Conservation (phyloP, 1,139 yeast genomes). For the Lodderomyces beijingensis region DNA sequence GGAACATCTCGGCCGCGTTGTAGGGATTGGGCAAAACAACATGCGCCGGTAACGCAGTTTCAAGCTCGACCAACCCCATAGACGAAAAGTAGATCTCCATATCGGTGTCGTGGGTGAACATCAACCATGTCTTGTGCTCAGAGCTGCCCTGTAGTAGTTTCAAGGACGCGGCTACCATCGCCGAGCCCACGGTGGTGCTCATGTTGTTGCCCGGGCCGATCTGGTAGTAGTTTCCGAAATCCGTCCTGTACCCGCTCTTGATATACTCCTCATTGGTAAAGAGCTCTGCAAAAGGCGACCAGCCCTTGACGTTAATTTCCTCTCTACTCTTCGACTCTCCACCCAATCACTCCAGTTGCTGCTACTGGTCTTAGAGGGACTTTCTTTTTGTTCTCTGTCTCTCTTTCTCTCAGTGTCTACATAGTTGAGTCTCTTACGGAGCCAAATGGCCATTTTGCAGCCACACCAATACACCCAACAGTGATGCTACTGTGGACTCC, state of each 20-base stretch:
- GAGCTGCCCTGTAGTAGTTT: slow-evolving; percentile 25
- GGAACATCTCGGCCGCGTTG: slow-evolving; percentile 42
- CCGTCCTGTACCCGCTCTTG: slow-evolving; percentile 30
- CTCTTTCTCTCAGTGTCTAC: no score
- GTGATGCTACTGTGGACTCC: no score
- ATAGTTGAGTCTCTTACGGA: no score
- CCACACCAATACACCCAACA: no score
- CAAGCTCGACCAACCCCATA: slow-evolving; percentile 41
- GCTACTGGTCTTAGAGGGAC: no score
- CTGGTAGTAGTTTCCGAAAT: slow-evolving; percentile 43
- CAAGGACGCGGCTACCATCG: slow-evolving; percentile 46
- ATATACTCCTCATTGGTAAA: slow-evolving; percentile 49
- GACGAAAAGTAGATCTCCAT: slow-evolving; percentile 45
- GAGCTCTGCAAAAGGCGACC: slow-evolving; percentile 44
- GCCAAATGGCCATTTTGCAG: no score
- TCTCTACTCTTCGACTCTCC: no score
- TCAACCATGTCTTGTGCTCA: slow-evolving; percentile 35
- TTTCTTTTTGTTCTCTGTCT: no score
- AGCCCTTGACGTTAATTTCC: slow-evolving; percentile 50
- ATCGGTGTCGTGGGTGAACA: slow-evolving; percentile 57
- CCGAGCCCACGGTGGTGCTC: slow-evolving; percentile 43
- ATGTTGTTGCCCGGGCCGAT: slow-evolving; percentile 48
- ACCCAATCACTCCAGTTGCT: no score
- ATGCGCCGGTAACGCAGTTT: slow-evolving; percentile 15
- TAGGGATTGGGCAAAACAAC: slow-evolving; percentile 37